Evolutionary conservation across 345 rosid species (phyloP), one percentile per base, ranked within the genome.

Genomic region (Rhizophora apiculata): DNA sequence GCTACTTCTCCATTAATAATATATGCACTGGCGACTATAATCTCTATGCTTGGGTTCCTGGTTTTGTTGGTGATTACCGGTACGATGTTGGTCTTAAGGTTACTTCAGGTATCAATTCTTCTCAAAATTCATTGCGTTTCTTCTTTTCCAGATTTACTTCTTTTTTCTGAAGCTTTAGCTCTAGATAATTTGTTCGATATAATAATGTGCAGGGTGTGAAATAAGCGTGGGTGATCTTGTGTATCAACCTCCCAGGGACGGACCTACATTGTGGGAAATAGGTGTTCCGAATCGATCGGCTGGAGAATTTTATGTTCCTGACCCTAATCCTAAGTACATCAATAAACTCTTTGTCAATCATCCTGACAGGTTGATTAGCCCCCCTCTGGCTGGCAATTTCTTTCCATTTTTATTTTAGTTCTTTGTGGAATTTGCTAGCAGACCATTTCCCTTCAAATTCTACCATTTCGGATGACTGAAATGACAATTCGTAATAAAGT

Each of bases 241-340:
- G n/a, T 71, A 66, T 58, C 60, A 76, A 37, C 72, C 80, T 55
- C 80, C 75, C 13, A 71, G 80, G 53, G 68, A 76, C n/a, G 80
- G 80, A 3, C 80, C 75, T 0, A 71, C 80, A 10, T 26, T 76
- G 37, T 71, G 80, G 80, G 80, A 71, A 46, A 76, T 71, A n/a
- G 80, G 80, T 36, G 56, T 66, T 39, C 80, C 80, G 48, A 75
- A 76, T 49, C 75, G 80, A 21, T 71, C 80, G 4, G 80, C 80
- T 3, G 64, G 68, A 8, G 75, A 71, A 10, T 71, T 71, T 56
- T 76, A 60, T 60, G 58, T 70, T 54, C 79, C 75, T 52, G 79
- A 76, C 62, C 71, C 75, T 3, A 56, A 76, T 60, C 79, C 79
- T 6, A 27, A 52, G 7, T 67, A 70, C 27, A 31, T 66, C 68